Evolutionary conservation across 768 basidiomycete genomes (phyloP).

Genomic region (Lactarius tabidus): DNA sequence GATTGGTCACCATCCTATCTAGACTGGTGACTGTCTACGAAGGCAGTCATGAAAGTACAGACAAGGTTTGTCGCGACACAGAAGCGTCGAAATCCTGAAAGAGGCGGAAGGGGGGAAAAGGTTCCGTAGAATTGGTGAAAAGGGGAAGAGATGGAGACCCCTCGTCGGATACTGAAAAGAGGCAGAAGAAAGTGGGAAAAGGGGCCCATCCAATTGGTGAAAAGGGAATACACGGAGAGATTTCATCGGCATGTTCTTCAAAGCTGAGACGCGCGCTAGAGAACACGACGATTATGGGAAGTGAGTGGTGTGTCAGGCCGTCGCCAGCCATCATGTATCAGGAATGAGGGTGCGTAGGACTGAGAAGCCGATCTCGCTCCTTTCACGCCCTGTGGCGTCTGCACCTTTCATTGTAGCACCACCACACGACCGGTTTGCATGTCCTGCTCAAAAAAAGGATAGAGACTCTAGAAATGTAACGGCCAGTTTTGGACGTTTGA

Average conservation of each 20-base stretch:
- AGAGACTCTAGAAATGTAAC: constrained; percentile 12
- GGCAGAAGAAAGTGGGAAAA: constrained; percentile 28
- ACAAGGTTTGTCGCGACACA: constrained; percentile 23
- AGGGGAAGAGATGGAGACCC: constrained; percentile 7
- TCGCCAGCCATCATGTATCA: background rate
- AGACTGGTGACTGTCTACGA: too few relatives aligned
- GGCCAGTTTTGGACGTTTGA: constrained; percentile 11
- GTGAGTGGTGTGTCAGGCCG: background rate
- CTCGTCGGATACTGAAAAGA: too few relatives aligned
- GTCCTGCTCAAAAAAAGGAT: too few relatives aligned
- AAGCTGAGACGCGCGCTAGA: too few relatives aligned
- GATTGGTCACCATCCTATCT: too few relatives aligned
- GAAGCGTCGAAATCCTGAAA: constrained; percentile 26
- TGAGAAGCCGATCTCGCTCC: background rate
- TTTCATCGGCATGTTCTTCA: background rate
- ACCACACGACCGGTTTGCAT: background rate
- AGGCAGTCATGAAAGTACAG: constrained; percentile 30
- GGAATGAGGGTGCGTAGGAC: constrained; percentile 14
- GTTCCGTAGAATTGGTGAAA: constrained; percentile 31
- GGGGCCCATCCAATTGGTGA: constrained; percentile 30
- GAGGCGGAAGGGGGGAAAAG: constrained; percentile 30
- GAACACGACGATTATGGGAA: constrained; percentile 13
- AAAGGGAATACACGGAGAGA: constrained; percentile 11
- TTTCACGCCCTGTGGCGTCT: too few relatives aligned
- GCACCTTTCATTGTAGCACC: too few relatives aligned